Base-by-base conservation (phyloP, 495 filamentous ascomycete species). In the Penicillium paxilli region DNA sequence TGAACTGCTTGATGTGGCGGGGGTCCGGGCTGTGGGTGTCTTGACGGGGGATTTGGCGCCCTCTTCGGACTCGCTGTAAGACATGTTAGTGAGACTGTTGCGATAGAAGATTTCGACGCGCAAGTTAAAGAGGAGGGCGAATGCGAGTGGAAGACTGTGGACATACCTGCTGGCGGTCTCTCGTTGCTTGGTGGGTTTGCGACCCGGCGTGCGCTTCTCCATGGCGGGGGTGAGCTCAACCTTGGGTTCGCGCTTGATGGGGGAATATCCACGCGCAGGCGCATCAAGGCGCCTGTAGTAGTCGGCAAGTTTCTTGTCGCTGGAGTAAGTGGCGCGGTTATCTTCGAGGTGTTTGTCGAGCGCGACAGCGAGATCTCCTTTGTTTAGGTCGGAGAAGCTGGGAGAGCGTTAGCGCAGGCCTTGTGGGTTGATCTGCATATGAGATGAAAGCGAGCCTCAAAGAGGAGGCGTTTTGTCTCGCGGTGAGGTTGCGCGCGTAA, bases 341-440 rank as follows among this genome's bases (percentile, higher is more conserved):
- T 78, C 74, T 53, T 81, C 77, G 32, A 98, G 83, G 47, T 88
- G 84, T 21, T 88, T 80, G 47, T 94, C 89, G 51, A 98, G 81
- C 22, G 82, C 78, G 47, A 76, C 60, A 65, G 92, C 89, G 33
- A 98, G 83, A n/a, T 98, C 92, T 55, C 75, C 70, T 72, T 97
- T 97, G 60, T 87, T 88, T 56, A 83, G 69, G 32, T 82, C 78
- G 49, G 89, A 86, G 62, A 81, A 83, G 60, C 92, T 96, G 58
- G 23, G 24, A 35, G 1, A 21, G 11, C 30, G 51, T 73, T 48
- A 73, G 60, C 11, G 11, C 26, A 11, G 11, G 26, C 26, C 17
- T 21, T 26, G 46, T 25, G 44, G 17, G n/a, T 37, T 4, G 6
- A 14, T 11, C 11, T 28, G 26, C 26, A 11, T 11, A 5, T 28